Evolutionary conservation across 768 basidiomycete species (phyloP), one percentile per base, ranked within the genome.

Genomic region (Mycena galericulata): DNA sequence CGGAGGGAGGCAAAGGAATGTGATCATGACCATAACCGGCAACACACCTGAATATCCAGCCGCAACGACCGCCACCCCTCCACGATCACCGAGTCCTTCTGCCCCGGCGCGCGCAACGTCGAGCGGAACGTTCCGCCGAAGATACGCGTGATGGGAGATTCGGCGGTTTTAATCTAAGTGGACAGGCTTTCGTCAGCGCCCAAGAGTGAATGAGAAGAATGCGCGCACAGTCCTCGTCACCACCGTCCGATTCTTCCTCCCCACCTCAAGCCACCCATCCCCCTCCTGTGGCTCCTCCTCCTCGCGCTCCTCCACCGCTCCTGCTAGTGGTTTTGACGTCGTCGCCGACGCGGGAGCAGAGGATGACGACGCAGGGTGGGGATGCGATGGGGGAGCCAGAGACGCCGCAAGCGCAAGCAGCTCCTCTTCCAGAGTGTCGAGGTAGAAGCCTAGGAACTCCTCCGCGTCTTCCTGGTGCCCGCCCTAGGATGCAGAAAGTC

Each of bases 401-500:
- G 89, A 84, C 8, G 88, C 82, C 9, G 89, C 79, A n/a, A 97
- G 80, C 4, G 85, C 84, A 4, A 94, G 80, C 14, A 98, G 77
- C 81, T 99, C 97, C 77, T 99, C 97, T 78, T 97, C 95, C 7
- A 99, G 82, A 0, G 96, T 94, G 73, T 98, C 96, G 27, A 98
- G 84, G 81, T 95, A 97, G 81, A 98, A 98, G 4, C 97, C 97
- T n/a, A 99, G 84, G 79, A 98, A 99, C 79, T 99, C 97, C 79
- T 99, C 97, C 12, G 97, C 97, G 65, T 99, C 97, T 78, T 99
- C 97, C 81, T 99, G 97, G 65, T 96, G 94, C 0, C 96, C 96
- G 40, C 94, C 90, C 88, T 95, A 71, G 15, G 58, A 3, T 26
- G 47, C 40, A 15, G 17, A 20, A 18, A 17, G 27, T 36, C 26